These are phyloP conservation scores for Pyrenochaeta sp. DNA, from an alignment of 2,329 filamentous ascomycete species.

Conservation along the genomic window DNA sequence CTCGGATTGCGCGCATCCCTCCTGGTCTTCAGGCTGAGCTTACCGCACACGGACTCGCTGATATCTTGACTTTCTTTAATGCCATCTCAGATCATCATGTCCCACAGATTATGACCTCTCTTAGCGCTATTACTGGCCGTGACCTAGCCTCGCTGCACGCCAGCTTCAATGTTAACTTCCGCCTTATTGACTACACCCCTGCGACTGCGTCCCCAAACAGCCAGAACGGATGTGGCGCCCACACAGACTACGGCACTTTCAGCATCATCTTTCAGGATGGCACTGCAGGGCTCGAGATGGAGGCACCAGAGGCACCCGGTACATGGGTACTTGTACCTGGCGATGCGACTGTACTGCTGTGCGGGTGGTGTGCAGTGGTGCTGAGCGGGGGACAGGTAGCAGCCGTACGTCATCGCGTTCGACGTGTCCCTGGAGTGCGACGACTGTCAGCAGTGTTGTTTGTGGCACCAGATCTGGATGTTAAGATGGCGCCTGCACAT, in stretches of 20 bases:
- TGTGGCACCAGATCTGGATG: background rate
- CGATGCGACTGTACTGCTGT: background rate
- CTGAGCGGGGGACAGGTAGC: background rate
- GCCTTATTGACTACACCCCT: background rate
- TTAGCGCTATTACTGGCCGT: background rate
- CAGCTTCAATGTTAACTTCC: background rate
- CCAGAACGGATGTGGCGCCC: background rate
- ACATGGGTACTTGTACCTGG: background rate
- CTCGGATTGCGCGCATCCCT: background rate
- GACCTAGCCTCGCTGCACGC: background rate
- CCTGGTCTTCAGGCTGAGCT: background rate
- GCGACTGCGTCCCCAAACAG: background rate
- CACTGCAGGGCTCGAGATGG: background rate
- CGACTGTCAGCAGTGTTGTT: background rate
- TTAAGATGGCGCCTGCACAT: background rate
- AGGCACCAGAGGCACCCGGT: background rate
- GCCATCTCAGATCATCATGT: background rate
- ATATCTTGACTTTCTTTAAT: background rate
- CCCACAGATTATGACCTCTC: background rate
- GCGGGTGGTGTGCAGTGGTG: background rate
- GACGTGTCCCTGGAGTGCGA: background rate
- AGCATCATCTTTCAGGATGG: background rate
- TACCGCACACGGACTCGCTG: background rate
- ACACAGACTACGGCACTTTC: background rate
- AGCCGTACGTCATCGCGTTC: background rate